Evolutionary conservation across 2,329 filamentous ascomycete genomes (phyloP).

Genomic region (Clarireedia paspali): DNA sequence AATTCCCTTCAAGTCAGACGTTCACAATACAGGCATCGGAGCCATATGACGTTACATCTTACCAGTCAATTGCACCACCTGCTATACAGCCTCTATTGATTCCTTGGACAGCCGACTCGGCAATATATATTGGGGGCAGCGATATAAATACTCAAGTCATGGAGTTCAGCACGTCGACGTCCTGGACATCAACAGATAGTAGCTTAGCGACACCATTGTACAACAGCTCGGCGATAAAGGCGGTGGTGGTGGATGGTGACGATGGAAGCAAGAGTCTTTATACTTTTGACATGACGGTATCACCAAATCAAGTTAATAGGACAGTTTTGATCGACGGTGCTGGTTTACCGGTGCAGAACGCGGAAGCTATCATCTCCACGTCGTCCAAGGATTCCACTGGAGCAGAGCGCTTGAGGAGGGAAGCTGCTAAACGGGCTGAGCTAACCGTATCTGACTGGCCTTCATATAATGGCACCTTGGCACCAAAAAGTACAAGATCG

Average conservation of each 20-base stretch:
- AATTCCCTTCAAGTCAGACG: constrained; percentile 59
- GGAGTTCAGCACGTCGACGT: constrained; percentile 55
- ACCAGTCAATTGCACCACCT: constrained; percentile 51
- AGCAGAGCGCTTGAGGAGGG: neutral
- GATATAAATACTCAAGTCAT: constrained; percentile 60
- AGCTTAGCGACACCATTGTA: constrained; percentile 53
- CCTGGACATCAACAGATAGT: constrained; percentile 62
- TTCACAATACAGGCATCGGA: constrained; percentile 62
- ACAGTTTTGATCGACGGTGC: constrained; percentile 57
- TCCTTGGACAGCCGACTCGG: constrained; percentile 63
- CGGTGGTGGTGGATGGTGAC: constrained; percentile 58
- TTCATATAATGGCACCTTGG: constrained; percentile 66
- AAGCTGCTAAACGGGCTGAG: constrained; percentile 7
- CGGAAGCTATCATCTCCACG: constrained; percentile 33
- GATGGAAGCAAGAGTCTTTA: constrained; percentile 75
- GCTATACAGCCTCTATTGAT: constrained; percentile 64
- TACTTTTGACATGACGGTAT: constrained; percentile 65
- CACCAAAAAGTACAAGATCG: constrained; percentile 56
- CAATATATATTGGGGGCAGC: constrained; percentile 68
- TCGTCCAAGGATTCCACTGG: neutral
- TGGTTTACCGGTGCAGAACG: constrained; percentile 45
- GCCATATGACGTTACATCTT: constrained; percentile 57
- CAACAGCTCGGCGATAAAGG: constrained; percentile 52
- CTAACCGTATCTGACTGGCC: constrained; percentile 63
- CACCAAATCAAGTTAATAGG: constrained; percentile 68